Evolutionary conservation across 306 rosid genomes (phyloP), one percentile per base, ranked within the genome.

Genomic region (Prunus fruticosa): DNA sequence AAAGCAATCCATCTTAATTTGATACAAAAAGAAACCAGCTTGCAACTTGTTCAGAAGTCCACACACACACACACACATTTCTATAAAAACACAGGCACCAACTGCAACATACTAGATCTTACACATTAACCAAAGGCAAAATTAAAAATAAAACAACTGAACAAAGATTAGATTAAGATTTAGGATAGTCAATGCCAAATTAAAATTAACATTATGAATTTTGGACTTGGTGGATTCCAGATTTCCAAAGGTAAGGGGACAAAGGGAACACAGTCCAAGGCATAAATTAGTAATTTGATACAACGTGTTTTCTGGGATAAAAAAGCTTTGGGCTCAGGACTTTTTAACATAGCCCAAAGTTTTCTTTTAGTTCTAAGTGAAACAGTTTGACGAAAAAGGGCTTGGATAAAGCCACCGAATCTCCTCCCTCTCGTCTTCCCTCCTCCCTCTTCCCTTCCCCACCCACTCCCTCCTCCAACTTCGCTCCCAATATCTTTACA

Each of bases 221-320:
- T 47, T 20, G 64, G 25, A 43, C 2, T 12, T 2, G 57, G 19
- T 50, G 69, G 69, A 25, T 58, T 73, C 8, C 69, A 73, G 79
- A 79, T 69, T 69, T 82, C 82, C 86, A 71, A 84, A 47, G 74
- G 51, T 2, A 67, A 86, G 84, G 60, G 61, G 92, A 88, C 88
- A 86, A 69, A 80, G 73, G 78, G 84, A 78, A 53, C 92, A 78
- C n/a, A 71, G 49, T 76, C 23, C 88, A 32, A 86, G 78, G 66
- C 23, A 11, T 50, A 78, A 73, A 73, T 61, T 54, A 78, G 72
- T 45, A 30, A 28, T 27, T 27, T 32, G 54, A 64, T 58, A 63
- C 70, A 86, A 88, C 96, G 89, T 90, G 96, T 87, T 86, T 87
- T 81, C 74, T 53, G 86, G 89, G 75, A 74, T 67, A 4, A 56